These are phyloP conservation scores for Penicillium dipodomyicola DNA, from an alignment of 495 filamentous ascomycete species.

Conservation along the genomic window DNA sequence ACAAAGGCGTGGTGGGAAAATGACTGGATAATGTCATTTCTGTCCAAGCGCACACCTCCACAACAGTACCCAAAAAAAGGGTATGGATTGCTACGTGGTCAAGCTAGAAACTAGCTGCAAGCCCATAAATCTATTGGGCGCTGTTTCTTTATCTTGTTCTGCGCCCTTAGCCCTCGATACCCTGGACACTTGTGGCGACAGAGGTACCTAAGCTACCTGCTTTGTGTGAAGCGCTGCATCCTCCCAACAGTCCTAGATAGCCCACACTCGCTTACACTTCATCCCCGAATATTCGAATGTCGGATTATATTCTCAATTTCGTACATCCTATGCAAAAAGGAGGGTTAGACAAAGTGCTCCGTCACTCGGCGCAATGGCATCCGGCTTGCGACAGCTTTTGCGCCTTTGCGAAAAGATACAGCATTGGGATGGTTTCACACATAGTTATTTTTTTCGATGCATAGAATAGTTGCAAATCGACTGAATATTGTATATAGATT, in stretches of 20 bases:
- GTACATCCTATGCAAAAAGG: background rate
- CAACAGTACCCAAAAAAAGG: constrained; percentile 5
- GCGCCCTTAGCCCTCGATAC: background rate
- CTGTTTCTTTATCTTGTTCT: constrained; percentile 14
- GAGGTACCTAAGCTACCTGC: constrained; percentile 15
- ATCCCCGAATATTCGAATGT: background rate
- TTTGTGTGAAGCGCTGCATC: constrained; percentile 11
- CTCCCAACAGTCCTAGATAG: background rate
- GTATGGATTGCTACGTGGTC: constrained; percentile 11
- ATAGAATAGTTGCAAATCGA: background rate
- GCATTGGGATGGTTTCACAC: background rate
- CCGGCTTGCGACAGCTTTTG: constrained; percentile 31
- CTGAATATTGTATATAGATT: background rate
- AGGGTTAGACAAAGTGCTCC: constrained; percentile 18
- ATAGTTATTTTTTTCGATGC: constrained; percentile 3
- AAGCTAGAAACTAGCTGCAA: constrained; percentile 12
- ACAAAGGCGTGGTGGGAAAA: constrained; percentile 20
- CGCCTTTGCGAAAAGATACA: constrained; percentile 27
- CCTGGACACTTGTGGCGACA: background rate
- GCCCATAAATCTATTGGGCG: constrained; percentile 11
- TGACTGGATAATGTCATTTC: constrained; percentile 16
- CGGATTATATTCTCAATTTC: constrained; percentile 6
- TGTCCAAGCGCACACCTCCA: constrained; percentile 19
- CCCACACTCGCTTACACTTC: background rate
- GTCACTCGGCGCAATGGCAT: constrained; percentile 29